Conservation (phyloP, 257 asterid genomes). For the Petunia axillaris region DNA sequence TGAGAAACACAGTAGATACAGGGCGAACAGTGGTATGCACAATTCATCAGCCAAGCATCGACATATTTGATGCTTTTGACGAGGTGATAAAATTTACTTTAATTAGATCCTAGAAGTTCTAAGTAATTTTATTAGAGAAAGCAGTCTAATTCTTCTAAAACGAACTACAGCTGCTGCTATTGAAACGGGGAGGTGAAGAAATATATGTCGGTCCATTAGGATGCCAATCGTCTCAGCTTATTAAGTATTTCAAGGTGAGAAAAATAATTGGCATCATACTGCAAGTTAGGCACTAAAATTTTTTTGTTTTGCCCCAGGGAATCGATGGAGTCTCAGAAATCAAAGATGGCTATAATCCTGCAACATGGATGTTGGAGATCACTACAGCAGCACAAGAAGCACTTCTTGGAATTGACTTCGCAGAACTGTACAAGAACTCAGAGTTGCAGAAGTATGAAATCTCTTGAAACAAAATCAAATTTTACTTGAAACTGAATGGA, state of each 20-base stretch:
- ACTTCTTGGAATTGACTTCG: slow-evolving; percentile 51
- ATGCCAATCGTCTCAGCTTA: slow-evolving; percentile 50
- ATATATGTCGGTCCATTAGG: slow-evolving; percentile 60
- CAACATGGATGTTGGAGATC: slow-evolving; percentile 75
- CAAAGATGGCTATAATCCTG: slow-evolving; percentile 66
- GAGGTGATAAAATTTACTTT: slow-evolving; percentile 41
- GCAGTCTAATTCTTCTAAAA: neutral
- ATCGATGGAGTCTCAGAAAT: slow-evolving; percentile 48
- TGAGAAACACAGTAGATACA: slow-evolving; percentile 62
- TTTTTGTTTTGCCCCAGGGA: slow-evolving; percentile 19
- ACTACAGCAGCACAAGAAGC: slow-evolving; percentile 54
- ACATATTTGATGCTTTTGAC: slow-evolving; percentile 69
- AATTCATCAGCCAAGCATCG: slow-evolving; percentile 69
- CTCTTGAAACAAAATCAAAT: neutral
- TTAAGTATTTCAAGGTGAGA: slow-evolving; percentile 51
- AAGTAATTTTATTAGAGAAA: neutral
- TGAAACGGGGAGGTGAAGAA: slow-evolving; percentile 69
- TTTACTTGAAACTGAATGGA: neutral
- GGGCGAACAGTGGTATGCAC: slow-evolving; percentile 72
- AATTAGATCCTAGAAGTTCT: neutral
- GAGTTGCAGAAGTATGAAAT: slow-evolving; percentile 49
- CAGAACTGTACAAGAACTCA: slow-evolving; percentile 50
- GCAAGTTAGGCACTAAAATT: neutral
- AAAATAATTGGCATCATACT: neutral
- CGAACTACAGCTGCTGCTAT: slow-evolving; percentile 50